These are phyloP conservation scores for Triticum dicoccoides DNA, from an alignment of 176 grass and related monocot genomes.

Conservation along the genomic window DNA sequence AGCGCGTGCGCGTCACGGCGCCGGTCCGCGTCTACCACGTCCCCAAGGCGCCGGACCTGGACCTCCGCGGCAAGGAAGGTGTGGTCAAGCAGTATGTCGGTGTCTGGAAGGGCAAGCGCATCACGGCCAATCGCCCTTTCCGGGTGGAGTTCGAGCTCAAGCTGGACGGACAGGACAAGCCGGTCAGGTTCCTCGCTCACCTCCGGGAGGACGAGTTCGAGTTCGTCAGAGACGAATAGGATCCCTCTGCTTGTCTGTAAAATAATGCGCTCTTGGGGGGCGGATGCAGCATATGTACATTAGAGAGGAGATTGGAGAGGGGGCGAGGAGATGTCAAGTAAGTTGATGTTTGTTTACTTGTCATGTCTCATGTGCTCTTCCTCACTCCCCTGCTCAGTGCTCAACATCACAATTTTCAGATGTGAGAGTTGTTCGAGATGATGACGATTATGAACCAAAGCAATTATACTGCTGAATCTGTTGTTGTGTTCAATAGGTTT, in stretches of 20 bases:
- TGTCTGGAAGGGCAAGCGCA: conserved; percentile 81
- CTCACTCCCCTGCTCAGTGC: conserved; percentile 19
- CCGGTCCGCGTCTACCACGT: conserved; percentile 79
- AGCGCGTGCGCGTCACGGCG: conserved; percentile 68
- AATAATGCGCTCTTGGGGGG: conserved; percentile 18
- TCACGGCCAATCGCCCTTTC: conserved; percentile 79
- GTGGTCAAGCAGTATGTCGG: conserved; percentile 76
- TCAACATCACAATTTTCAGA: conserved; percentile 39
- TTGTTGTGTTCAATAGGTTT: background rate
- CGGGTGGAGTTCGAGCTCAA: conserved; percentile 70
- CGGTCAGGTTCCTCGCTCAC: conserved; percentile 73
- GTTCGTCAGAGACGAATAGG: conserved; percentile 49
- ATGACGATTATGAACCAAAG: conserved; percentile 13
- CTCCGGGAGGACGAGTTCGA: conserved; percentile 92
- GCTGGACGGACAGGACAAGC: conserved; percentile 59
- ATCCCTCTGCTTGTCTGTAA: conserved; percentile 1
- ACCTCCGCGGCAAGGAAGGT: conserved; percentile 78
- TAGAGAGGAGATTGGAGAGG: conserved; percentile 16
- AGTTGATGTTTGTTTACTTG: conserved; percentile 35
- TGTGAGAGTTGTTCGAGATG: conserved; percentile 14
- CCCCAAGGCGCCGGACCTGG: conserved; percentile 69
- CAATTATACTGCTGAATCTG: conserved; percentile 19
- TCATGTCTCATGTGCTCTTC: background rate
- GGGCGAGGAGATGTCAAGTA: conserved; percentile 32
- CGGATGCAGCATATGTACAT: conserved; percentile 30